A percentile compares a stretch with the other conserved stretches of the same genome.
These are phyloP conservation scores for Mortierella sp. DNA, from an alignment of 371 early-diverging fungal species.

Conservation along the genomic window DNA sequence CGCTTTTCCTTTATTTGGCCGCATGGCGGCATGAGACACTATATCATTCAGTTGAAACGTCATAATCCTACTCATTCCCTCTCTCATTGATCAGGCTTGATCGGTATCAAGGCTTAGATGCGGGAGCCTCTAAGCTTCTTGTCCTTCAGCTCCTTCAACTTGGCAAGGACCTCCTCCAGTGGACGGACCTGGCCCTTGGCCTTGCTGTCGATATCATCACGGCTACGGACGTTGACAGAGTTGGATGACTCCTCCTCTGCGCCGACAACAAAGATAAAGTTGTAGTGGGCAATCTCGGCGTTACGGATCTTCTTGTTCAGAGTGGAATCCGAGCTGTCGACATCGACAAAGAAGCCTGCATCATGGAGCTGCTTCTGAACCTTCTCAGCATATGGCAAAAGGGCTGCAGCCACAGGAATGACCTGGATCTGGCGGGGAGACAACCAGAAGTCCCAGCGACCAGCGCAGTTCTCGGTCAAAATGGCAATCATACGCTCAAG, in stretches of 20 bases:
- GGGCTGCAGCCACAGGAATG: conserved; percentile 80
- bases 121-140: conserved; percentile 66
- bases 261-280: conserved; percentile 93
- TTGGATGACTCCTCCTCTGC: conserved; percentile 86
- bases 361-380: conserved; percentile 65
- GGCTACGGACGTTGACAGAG: conserved; percentile 93
- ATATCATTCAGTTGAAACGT: no score
- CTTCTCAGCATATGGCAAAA: conserved; percentile 76
- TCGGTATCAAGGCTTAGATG: conserved; percentile 57
- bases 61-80: no score
- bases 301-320: conserved; percentile 97
- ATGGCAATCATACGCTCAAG: conserved; percentile 99
- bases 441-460: conserved; percentile 99
- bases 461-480: conserved; percentile 95
- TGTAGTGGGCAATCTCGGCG: conserved; percentile 86
- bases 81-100: no score
- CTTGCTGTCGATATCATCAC: conserved; percentile 88
- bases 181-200: conserved; percentile 83
- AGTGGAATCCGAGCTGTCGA: conserved; percentile 88
- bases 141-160: conserved; percentile 71
- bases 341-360: conserved; percentile 89
- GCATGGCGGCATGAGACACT: no score
- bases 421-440: conserved; percentile 96
- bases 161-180: conserved; percentile 71
- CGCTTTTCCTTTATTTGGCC: no score